Base-by-base conservation (phyloP, 2,329 filamentous ascomycete genomes). In the Ophiognomonia clavigignenti-juglandacearum region DNA sequence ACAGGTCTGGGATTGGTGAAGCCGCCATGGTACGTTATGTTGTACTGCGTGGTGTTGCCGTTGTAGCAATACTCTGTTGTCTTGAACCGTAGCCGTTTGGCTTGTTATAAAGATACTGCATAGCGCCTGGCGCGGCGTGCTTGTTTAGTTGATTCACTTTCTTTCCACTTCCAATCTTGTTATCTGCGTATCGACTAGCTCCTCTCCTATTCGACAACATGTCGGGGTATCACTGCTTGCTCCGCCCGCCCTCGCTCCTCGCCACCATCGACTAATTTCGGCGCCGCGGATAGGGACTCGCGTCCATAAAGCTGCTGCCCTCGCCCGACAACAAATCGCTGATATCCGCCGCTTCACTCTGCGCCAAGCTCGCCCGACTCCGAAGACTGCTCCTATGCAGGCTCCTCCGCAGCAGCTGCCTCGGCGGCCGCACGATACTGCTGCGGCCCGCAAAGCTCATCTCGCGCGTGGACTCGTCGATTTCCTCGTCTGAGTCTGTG, bases 401-500 rank as follows among this genome's bases (percentile, higher is more conserved):
- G 26, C 47, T 53, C n/a, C 50, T 39, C 9, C 45, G 48, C 35
- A 52, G 48, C 6, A 37, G 48, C 18, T 42, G 43, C 10, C 43
- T 37, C 20, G 48, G 45, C 26, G 48, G 27, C 45, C 51, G 47
- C 44, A 32, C 14, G 13, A 53, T 36, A 23, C 29, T 42, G 13
- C 38, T 47, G 5, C 38, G 43, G 32, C 48, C 42, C 6, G 34
- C 41, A 34, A 56, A 57, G 48, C 55, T 62, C 0, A 66, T 57
- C 2, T 69, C 64, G 9, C 61, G 60, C 7, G 59, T 62, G 14
- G 59, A 59, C 10, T 70, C 64, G 6, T 69, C 68, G 43, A 82
- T 55, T 43, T 83, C 82, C 8, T 74, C 83, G 54, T 88, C 85
- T 2, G 84, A 85, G 64, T 89, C 86, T 8, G 86, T 89, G 61